Evolutionary conservation across 768 basidiomycete species (phyloP).

Genomic region (Pisolithus orientalis): DNA sequence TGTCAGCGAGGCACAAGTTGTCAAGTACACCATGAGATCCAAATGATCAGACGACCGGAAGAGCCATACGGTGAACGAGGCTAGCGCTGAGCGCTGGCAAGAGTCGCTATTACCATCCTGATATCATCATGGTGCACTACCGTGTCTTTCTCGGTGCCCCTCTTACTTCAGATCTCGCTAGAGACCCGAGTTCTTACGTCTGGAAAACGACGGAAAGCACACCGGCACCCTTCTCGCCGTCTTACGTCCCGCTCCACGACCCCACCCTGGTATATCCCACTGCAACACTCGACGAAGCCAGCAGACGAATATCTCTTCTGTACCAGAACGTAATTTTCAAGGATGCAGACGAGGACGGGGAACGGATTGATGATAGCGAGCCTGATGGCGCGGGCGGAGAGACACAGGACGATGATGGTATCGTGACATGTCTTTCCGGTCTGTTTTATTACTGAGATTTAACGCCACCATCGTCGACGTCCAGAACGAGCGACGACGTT

Average conservation of each 20-base stretch:
- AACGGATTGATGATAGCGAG: slow-evolving; percentile 9
- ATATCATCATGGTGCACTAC: slow-evolving; percentile 26
- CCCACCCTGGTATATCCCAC: slow-evolving; percentile 34
- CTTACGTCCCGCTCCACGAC: slow-evolving; percentile 10
- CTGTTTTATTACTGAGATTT: not conserved
- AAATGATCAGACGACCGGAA: too few species aligned
- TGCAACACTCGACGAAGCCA: slow-evolving; percentile 59
- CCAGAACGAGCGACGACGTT: slow-evolving; percentile 19
- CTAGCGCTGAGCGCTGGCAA: too few species aligned
- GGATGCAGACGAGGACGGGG: slow-evolving; percentile 34
- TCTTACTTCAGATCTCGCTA: slow-evolving; percentile 26
- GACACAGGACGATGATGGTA: slow-evolving; percentile 8
- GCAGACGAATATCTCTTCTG: slow-evolving; percentile 58
- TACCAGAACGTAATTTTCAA: slow-evolving; percentile 72
- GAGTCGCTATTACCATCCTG: too few species aligned
- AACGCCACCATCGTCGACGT: slow-evolving; percentile 4
- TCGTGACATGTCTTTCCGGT: not conserved
- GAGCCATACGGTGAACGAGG: too few species aligned
- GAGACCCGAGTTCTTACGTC: slow-evolving; percentile 31
- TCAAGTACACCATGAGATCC: too few species aligned
- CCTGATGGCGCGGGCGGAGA: slow-evolving; percentile 15
- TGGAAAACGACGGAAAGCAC: slow-evolving; percentile 35
- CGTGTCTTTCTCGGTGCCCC: slow-evolving; percentile 51
- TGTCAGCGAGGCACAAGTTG: too few species aligned
- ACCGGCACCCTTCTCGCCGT: slow-evolving; percentile 9